phyloP scores from a whole-genome alignment of 768 basidiomycete species.

The Plicaturopsis crispa region DNA sequence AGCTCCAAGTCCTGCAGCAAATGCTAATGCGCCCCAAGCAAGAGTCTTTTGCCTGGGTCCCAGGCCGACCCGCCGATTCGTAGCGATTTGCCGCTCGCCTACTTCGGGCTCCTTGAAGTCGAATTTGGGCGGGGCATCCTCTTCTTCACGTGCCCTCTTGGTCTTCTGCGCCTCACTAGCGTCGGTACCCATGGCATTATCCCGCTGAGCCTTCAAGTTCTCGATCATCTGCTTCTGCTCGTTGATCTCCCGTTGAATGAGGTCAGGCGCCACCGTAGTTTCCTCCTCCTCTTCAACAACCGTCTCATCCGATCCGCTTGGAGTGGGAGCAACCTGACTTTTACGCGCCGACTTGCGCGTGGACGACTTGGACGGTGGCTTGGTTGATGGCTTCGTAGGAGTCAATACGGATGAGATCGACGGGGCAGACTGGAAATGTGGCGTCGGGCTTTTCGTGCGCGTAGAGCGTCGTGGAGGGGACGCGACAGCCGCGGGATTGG shows the following conservation, averaged over 20 bases:
- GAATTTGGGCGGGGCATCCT: constrained; percentile 44
- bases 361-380: constrained; percentile 29
- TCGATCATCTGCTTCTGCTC: constrained; percentile 77
- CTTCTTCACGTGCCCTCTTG: constrained; percentile 52
- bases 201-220: constrained; percentile 59
- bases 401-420: constrained; percentile 30
- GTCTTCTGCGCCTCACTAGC: constrained; percentile 18
- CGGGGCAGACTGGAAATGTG: constrained; percentile 32
- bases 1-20: constrained; percentile 76
- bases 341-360: constrained; percentile 22
- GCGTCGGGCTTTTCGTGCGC: constrained; percentile 32
- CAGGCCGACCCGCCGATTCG: constrained; percentile 58
- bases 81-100: constrained; percentile 47
- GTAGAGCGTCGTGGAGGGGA: constrained; percentile 37
- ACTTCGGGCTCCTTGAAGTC: constrained; percentile 64
- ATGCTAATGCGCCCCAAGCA: constrained; percentile 80
- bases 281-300: constrained; percentile 61
- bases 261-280: constrained; percentile 46
- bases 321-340: constrained; percentile 32
- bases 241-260: constrained; percentile 61
- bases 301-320: constrained; percentile 54
- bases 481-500: constrained; percentile 9
- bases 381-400: constrained; percentile 24
- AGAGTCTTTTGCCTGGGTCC: constrained; percentile 67
- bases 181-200: constrained; percentile 21